Evolutionary conservation across 805 yeast species (phyloP), one percentile per base, ranked within the genome.

Genomic region (Kuraishia floccosa): DNA sequence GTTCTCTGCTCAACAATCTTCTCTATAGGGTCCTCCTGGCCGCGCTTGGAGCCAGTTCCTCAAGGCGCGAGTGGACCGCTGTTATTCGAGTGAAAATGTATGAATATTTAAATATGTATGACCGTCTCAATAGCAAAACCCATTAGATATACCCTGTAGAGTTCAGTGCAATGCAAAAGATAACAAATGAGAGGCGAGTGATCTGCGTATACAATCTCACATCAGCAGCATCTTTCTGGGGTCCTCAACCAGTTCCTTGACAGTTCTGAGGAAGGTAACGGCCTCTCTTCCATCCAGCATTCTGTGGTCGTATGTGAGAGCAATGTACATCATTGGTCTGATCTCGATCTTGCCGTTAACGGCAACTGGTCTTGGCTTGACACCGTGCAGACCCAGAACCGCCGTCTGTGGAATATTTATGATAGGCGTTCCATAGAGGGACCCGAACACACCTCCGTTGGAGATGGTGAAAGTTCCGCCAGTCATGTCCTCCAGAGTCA

Each of bases 381-480:
- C 81, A 60, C 96, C 97, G 51, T 91, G 98, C 54, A 91, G 73
- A 47, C 98, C 98, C 47, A 91, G 72, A 16, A 91, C 98, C 27
- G 97, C 96, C 36, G 95, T 86, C 67, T 91, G 98, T 33, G 98
- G 98, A 74, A 82, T 63, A 73, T 91, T 91, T 58, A 91, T 89
- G 61, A 91, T 91, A 51, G 98, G 98, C 32, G 98, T 91, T 58
- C 98, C 98, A 59, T 81, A 85, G 44, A 91, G 68, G 17, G 97
- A 91, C 41, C 98, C 98, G 51, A 91, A 91, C 35, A 91, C 96
- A 60, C 98, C 98, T 58, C 98, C 98, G 66, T 91, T 91, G 34
- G 97, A 91, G 50, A 91, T 91, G 51, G 98, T 91, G 71, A 91
- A 87, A 37, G 97, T 87, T 60, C 98, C 98, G 58, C 98, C 98